Percentiles rank a stretch among this genome's conserved stretches.
phyloP scores from a whole-genome alignment of 306 rosid species.

The Lithocarpus polystachyus region DNA sequence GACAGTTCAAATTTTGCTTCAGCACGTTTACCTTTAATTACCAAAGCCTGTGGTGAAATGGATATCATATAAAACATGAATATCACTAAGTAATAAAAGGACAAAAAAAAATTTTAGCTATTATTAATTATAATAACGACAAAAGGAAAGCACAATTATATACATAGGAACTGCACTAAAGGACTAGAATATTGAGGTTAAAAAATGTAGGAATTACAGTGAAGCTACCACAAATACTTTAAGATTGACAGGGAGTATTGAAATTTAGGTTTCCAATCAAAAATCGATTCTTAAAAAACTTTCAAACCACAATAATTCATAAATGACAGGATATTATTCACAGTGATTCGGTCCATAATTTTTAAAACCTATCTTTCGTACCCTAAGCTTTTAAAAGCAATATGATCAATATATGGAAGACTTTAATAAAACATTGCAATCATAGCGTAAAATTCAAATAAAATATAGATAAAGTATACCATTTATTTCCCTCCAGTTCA shows the following conservation, averaged over 20 bases:
- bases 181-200: neutral
- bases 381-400: neutral
- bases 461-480: neutral
- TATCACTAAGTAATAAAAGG: neutral
- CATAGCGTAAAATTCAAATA: neutral
- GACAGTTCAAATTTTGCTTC: constrained; percentile 71
- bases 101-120: neutral
- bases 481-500: neutral
- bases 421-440: neutral
- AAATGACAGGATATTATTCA: neutral
- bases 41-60: constrained; percentile 56
- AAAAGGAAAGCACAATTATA: neutral
- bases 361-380: neutral
- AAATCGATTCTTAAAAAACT: neutral
- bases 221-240: neutral
- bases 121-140: neutral
- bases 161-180: neutral
- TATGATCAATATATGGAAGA: neutral
- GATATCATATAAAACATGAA: neutral
- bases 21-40: constrained; percentile 74
- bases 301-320: neutral
- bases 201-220: neutral
- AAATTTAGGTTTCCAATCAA: neutral
- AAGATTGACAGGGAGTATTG: neutral
- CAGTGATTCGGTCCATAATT: neutral